Percentiles rank a stretch among this genome's conserved stretches.
These are phyloP conservation scores for Phaffomyces thermotolerans DNA, from an alignment of 805 yeast genomes.

Conservation along the genomic window DNA sequence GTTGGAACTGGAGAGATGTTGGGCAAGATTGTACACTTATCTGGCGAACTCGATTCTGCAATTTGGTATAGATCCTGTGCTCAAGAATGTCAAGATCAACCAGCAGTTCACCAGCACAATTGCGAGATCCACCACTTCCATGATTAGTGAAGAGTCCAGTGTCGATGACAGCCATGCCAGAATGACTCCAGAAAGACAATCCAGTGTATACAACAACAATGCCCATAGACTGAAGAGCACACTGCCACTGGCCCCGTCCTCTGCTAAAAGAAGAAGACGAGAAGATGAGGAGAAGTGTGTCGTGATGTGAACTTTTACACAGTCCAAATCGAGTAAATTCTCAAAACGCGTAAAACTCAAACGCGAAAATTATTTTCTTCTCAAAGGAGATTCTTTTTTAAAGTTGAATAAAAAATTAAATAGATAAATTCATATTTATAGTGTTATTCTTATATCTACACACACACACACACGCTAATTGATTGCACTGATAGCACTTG, in stretches of 20 bases:
- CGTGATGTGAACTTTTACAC: slow-evolving; percentile 6
- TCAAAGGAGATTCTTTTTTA: no score
- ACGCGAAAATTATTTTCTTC: no score
- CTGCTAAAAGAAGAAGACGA: neutral
- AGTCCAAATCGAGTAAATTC: no score
- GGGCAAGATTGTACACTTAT: slow-evolving; percentile 65
- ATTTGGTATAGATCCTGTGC: slow-evolving; percentile 34
- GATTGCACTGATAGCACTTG: no score
- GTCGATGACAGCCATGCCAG: slow-evolving; percentile 1
- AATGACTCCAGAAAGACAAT: no score
- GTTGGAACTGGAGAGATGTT: slow-evolving; percentile 55
- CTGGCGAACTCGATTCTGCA: slow-evolving; percentile 61
- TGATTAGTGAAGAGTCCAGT: neutral
- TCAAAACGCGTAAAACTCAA: no score
- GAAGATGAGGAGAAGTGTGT: slow-evolving; percentile 11
- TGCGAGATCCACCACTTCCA: no score
- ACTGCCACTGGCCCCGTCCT: neutral
- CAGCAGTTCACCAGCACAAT: neutral
- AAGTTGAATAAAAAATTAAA: no score
- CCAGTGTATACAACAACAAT: no score
- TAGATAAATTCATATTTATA: neutral
- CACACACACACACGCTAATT: no score
- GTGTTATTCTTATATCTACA: no score
- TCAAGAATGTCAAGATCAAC: slow-evolving; percentile 25
- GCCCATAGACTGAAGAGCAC: no score